Evolutionary conservation across 257 asterid genomes (phyloP).

Genomic region (Galeopsis tetrahit): DNA sequence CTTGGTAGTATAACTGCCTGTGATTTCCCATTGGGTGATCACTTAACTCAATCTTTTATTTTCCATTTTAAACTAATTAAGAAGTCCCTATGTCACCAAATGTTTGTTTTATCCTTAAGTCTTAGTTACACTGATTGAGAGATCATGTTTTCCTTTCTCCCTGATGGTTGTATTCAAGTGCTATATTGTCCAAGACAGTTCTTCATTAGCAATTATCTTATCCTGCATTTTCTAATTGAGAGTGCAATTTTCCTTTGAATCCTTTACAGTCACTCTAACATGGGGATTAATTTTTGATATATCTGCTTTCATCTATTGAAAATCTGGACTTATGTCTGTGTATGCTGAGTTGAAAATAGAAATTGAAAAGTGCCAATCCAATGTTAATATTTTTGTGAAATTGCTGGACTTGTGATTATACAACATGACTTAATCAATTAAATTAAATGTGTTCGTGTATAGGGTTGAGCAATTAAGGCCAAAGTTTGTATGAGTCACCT

Average conservation of each 20-base stretch:
- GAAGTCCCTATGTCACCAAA: not conserved
- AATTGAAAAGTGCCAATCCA: not conserved
- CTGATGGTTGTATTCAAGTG: constrained; percentile 4
- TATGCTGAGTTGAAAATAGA: not conserved
- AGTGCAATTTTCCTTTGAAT: not conserved
- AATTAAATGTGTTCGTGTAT: not conserved
- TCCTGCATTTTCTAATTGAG: not conserved
- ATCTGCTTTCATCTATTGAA: not conserved
- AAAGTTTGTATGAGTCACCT: not conserved
- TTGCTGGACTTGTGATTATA: not conserved
- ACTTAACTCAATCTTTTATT: not conserved
- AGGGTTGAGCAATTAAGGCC: constrained; percentile 7
- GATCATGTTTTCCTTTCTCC: constrained; percentile 15
- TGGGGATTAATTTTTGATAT: not conserved
- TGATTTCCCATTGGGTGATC: not conserved
- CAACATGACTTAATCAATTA: not conserved
- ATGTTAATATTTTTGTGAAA: not conserved
- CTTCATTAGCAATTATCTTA: not conserved
- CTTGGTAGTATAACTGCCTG: not conserved
- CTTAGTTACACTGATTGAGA: constrained; percentile 62
- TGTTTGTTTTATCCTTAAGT: constrained; percentile 25
- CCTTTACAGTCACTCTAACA: not conserved
- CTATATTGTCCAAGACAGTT: not conserved
- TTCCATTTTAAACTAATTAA: not conserved
- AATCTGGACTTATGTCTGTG: not conserved